Conservation (phyloP, 805 yeast genomes). For the Sugiyamaella americana region DNA sequence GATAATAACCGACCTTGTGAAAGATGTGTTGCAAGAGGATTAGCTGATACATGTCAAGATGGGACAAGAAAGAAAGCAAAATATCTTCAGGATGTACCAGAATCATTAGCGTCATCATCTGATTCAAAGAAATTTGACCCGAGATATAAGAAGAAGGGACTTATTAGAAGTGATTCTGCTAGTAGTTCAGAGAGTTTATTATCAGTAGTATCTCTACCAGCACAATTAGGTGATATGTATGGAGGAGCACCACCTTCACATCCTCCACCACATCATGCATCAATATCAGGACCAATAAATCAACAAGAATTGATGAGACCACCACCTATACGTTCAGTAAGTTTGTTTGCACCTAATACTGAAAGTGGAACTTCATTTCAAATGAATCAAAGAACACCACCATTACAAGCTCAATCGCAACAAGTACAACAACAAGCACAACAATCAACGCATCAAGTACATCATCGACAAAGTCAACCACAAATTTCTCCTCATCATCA, state of each 20-base stretch:
- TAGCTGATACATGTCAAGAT: conserved; percentile 69
- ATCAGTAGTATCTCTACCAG: neutral
- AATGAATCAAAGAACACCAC: neutral
- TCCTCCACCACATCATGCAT: too few relatives aligned
- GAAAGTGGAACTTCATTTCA: neutral
- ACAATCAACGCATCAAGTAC: neutral
- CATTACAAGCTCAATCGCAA: neutral
- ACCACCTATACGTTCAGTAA: too few relatives aligned
- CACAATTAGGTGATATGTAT: neutral
- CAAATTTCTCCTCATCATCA: neutral
- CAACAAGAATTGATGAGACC: too few relatives aligned
- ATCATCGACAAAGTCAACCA: neutral
- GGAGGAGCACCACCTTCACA: neutral
- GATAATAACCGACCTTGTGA: conserved; percentile 77
- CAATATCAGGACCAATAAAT: too few relatives aligned
- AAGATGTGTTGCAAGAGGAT: conserved; percentile 66
- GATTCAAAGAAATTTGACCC: conserved; percentile 13
- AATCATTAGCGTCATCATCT: conserved; percentile 16
- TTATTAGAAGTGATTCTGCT: neutral
- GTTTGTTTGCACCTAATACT: neutral
- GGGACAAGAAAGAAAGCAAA: conserved; percentile 87
- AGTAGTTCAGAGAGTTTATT: neutral
- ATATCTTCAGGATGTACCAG: conserved; percentile 61
- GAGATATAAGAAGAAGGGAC: conserved; percentile 3
- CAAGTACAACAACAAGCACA: neutral